A percentile compares a stretch with the other conserved stretches of the same genome.
phyloP scores from a whole-genome alignment of 1,139 yeast species.

The Kurtzmaniella quercitrusa region DNA sequence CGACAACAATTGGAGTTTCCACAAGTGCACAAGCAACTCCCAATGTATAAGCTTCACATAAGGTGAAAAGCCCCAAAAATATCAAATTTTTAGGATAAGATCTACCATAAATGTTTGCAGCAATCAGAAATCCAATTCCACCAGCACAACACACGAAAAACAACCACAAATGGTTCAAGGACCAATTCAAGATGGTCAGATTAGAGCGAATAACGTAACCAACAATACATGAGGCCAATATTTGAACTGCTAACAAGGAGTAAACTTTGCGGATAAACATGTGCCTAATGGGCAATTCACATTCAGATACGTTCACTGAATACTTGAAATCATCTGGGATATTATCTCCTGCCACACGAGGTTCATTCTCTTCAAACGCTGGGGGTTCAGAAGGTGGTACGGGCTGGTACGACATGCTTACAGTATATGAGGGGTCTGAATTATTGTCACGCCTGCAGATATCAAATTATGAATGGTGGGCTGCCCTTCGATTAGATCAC shows the following conservation, averaged over 20 bases:
- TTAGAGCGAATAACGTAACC: conserved; percentile 54
- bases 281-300: conserved; percentile 73
- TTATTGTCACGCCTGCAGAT: neutral
- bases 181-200: conserved; percentile 51
- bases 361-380: conserved; percentile 17
- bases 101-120: conserved; percentile 55
- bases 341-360: conserved; percentile 35
- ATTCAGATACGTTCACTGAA: conserved; percentile 71
- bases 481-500: too few relatives aligned
- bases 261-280: conserved; percentile 78
- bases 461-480: neutral
- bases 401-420: conserved; percentile 2
- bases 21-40: conserved; percentile 66
- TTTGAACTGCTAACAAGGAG: conserved; percentile 62
- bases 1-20: conserved; percentile 61
- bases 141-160: conserved; percentile 56
- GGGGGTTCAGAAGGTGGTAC: conserved; percentile 19
- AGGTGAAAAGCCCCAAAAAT: conserved; percentile 62
- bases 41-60: conserved; percentile 69
- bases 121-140: conserved; percentile 59
- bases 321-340: conserved; percentile 83
- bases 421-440: neutral
- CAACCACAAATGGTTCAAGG: conserved; percentile 58
- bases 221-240: conserved; percentile 56
- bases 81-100: conserved; percentile 60